Evolutionary conservation across 2,329 filamentous ascomycete species (phyloP), one percentile per base, ranked within the genome.

Genomic region (Geosmithia flava): DNA sequence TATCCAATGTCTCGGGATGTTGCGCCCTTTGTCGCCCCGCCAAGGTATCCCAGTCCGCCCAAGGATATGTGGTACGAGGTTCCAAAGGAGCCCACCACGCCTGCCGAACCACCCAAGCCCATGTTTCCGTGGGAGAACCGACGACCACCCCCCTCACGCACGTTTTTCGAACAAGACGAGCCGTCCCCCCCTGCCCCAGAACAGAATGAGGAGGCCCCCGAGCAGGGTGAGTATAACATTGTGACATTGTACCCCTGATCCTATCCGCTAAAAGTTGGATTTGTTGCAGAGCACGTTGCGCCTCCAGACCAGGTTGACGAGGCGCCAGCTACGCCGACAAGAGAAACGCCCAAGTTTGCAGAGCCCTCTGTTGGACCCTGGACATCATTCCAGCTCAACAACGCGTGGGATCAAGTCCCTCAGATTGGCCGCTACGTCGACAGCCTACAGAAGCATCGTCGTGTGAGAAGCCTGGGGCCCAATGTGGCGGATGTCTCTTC

Each of bases 401-500:
- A 97, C 63, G 90, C 88, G 16, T 98, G 93, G 93, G 93, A 98
- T 58, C 86, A 87, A 47, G 78, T 94, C 47, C 86, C 87, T 13
- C 85, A 87, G 54, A 98, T 98, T 56, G 82, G 87, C 58, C 78
- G 79, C 53, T 98, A 96, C 61, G 86, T 97, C 48, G 85, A 87
- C 53, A 75, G 79, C 47, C 70, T 95, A 49, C 81, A 85, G 56
- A 80, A 82, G 61, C 74, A 78, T 17, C 68, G 65, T 46, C 67
- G 69, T 44, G 56, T 52, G 20, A 63, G 59, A 51, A 66, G 61
- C 51, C 60, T 58, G 52, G 56, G 49, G 7, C 33, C 33, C 6
- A 37, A 37, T 11, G 43, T 44, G 3, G 23, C 42, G 47, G 40
- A 50, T 45, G 52, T 51, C 46, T 44, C 45, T 30, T 51, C 47